Conservation (phyloP, 163 green algal species). For the Prototheca stagnorum region DNA sequence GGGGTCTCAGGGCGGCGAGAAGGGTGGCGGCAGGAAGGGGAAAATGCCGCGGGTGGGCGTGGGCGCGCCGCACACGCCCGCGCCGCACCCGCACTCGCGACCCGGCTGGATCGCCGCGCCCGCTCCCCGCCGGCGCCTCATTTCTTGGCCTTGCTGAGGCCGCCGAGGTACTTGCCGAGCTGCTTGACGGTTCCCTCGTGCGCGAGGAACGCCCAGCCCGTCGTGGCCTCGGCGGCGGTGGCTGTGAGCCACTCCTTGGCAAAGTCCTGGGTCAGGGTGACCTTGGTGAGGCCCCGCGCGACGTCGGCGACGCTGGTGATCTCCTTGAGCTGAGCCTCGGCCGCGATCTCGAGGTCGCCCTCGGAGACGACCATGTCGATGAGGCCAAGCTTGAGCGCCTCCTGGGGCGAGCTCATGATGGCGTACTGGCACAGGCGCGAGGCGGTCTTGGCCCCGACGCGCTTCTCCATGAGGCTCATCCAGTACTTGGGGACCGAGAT, state of each 20-base stretch:
- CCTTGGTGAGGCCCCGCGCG: conserved; percentile 23
- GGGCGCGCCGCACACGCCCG: too few species aligned
- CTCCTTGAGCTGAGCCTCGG: conserved; percentile 20
- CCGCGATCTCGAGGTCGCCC: conserved; percentile 23
- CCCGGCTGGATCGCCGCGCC: too few species aligned
- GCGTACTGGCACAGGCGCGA: conserved; percentile 11
- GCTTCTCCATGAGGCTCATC: conserved; percentile 19
- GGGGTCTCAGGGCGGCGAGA: too few species aligned
- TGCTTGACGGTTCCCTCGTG: too few species aligned
- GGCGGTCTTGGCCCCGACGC: conserved; percentile 9
- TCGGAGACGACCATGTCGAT: conserved; percentile 30
- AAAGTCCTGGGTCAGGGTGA: conserved; percentile 19
- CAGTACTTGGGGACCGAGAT: conserved; percentile 50
- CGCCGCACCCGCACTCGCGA: too few species aligned
- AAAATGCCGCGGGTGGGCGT: too few species aligned
- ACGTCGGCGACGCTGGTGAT: conserved; percentile 9
- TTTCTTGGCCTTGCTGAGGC: too few species aligned
- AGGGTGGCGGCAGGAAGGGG: too few species aligned
- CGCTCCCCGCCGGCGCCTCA: too few species aligned
- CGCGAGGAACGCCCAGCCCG: too few species aligned
- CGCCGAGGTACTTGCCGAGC: too few species aligned
- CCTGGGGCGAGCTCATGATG: conserved; percentile 9
- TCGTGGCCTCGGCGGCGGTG: too few species aligned
- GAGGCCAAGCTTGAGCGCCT: conserved; percentile 26
- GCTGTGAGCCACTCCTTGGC: conserved; percentile 20